Evolutionary conservation across 148 eudicot species (phyloP).

Genomic region (Fagopyrum esculentum): DNA sequence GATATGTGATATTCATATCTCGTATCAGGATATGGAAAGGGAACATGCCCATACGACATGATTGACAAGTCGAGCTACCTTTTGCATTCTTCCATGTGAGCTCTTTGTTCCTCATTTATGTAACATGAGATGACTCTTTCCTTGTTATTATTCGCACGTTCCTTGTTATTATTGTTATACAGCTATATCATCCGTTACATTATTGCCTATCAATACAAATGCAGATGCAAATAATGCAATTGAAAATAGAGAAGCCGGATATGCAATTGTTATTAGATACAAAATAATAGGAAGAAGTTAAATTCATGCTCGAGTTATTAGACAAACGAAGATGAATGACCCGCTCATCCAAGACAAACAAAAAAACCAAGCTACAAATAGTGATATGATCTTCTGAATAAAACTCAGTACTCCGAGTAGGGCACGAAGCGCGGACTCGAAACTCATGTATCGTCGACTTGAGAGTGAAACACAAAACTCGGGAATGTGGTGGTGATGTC

Average conservation of each 20-base stretch:
- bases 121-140: no score
- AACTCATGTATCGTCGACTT: slow-evolving; percentile 58
- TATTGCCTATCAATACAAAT: neutral
- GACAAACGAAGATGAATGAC: neutral
- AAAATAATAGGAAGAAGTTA: neutral
- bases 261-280: neutral
- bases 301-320: neutral
- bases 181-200: no score
- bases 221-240: no score
- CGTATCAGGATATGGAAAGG: no score
- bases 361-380: neutral
- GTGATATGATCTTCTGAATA: neutral
- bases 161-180: no score
- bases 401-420: slow-evolving; percentile 5
- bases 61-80: no score
- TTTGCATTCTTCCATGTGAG: no score
- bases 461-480: slow-evolving; percentile 72
- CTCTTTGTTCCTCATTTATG: no score
- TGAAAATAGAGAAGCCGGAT: no score
- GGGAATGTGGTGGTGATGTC: slow-evolving; percentile 78
- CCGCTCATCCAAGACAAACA: neutral
- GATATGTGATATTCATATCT: no score
- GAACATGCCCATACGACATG: no score
- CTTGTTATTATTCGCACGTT: no score
- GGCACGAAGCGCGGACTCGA: neutral